Percentiles rank a stretch among this genome's conserved stretches.
Evolutionary conservation across 139 green algal genomes (phyloP).

Genomic region (Gonium pectorale): DNA sequence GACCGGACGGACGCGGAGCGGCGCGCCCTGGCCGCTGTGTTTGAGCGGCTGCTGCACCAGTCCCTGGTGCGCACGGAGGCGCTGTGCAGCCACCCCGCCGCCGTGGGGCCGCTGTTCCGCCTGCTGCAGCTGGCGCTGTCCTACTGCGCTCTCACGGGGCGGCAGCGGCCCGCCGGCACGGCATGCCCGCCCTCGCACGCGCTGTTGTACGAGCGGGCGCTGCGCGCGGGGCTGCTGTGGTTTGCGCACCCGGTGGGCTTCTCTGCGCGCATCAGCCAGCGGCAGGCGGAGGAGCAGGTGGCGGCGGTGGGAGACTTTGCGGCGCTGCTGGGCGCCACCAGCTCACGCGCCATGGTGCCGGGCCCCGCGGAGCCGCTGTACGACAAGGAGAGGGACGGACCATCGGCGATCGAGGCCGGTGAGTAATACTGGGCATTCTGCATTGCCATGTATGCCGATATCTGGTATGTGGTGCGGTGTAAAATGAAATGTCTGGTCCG

Average conservation of each 20-base stretch:
- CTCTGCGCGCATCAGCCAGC: constrained; percentile 41
- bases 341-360: neutral
- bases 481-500: too few species aligned
- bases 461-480: too few species aligned
- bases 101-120: constrained; percentile 67
- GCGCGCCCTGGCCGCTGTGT: constrained; percentile 25
- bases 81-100: constrained; percentile 73
- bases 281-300: constrained; percentile 55
- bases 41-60: constrained; percentile 58
- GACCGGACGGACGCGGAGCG: constrained; percentile 44
- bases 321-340: neutral
- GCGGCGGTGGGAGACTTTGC: constrained; percentile 43
- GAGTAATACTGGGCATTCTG: too few species aligned
- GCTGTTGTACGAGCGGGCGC: constrained; percentile 50
- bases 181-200: constrained; percentile 19
- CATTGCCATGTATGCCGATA: too few species aligned
- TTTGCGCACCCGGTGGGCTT: constrained; percentile 48
- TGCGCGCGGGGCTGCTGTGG: constrained; percentile 59
- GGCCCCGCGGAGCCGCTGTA: neutral
- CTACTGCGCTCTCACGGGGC: constrained; percentile 12
- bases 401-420: neutral
- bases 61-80: constrained; percentile 49
- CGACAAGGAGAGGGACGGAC: constrained; percentile 13
- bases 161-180: neutral
- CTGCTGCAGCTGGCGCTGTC: constrained; percentile 69